These are phyloP conservation scores for Sindora glabra DNA, from an alignment of 306 rosid species.

Conservation along the genomic window DNA sequence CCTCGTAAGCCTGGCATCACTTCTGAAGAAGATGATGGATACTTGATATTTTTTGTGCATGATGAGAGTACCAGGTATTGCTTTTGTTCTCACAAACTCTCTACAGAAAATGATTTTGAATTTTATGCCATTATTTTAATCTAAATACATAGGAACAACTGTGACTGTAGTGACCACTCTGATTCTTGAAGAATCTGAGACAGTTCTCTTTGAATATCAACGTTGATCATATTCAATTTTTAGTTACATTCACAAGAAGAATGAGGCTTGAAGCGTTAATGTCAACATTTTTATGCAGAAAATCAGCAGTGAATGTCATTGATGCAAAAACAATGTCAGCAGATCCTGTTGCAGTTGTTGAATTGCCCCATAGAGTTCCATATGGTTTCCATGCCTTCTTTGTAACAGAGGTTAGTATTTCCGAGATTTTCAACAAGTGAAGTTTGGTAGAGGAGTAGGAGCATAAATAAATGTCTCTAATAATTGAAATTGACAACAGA, in stretches of 20 bases:
- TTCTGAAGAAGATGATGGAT: constrained; percentile 96
- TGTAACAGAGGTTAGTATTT: constrained; percentile 71
- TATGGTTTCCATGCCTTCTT: constrained; percentile 92
- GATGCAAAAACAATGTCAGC: constrained; percentile 89
- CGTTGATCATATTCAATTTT: background rate
- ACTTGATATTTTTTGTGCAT: constrained; percentile 73
- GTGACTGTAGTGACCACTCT: background rate
- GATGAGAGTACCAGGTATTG: constrained; percentile 69
- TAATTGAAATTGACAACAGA: no score
- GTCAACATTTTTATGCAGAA: constrained; percentile 38
- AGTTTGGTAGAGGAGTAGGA: no score
- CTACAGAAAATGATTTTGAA: background rate
- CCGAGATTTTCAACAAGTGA: background rate
- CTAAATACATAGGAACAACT: background rate
- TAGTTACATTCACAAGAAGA: background rate
- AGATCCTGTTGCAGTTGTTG: constrained; percentile 79
- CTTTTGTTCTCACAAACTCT: no score
- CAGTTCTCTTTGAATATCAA: background rate
- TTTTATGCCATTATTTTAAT: background rate
- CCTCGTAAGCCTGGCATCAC: constrained; percentile 57
- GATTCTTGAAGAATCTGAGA: background rate
- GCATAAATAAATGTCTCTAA: no score
- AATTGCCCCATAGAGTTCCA: constrained; percentile 83
- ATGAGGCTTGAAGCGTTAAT: constrained; percentile 9
- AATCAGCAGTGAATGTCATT: constrained; percentile 56